Conservation (phyloP, 352 stramenopile genomes). For the Pythium angustatum region DNA sequence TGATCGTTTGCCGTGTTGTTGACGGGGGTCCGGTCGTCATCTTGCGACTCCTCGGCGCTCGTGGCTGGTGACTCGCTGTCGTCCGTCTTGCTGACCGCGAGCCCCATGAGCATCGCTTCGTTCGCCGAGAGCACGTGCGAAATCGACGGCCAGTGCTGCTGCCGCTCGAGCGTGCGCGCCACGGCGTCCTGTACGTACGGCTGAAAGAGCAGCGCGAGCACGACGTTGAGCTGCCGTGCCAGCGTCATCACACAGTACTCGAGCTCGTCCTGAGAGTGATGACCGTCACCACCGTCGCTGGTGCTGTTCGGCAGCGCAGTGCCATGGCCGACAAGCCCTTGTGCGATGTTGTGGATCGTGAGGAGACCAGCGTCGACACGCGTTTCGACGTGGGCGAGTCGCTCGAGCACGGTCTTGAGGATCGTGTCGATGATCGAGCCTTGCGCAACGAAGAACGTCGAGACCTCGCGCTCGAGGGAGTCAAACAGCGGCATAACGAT, state of each 20-base stretch:
- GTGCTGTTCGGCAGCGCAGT: not conserved
- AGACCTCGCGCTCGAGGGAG: constrained; percentile 55
- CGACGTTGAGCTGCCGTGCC: constrained; percentile 57
- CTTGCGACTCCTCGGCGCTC: not conserved
- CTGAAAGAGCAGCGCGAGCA: constrained; percentile 63
- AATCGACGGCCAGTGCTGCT: constrained; percentile 44
- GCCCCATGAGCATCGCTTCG: constrained; percentile 55
- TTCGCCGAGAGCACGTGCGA: constrained; percentile 64
- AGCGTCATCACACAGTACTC: constrained; percentile 64
- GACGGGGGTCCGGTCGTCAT: not conserved
- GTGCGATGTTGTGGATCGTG: constrained; percentile 8
- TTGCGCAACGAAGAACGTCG: constrained; percentile 71
- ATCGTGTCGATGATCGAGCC: constrained; percentile 66
- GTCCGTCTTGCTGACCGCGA: constrained; percentile 6
- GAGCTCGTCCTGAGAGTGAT: constrained; percentile 31
- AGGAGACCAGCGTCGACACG: constrained; percentile 33
- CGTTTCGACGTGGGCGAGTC: constrained; percentile 44
- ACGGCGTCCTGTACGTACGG: constrained; percentile 36
- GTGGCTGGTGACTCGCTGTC: no score
- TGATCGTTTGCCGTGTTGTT: not conserved
- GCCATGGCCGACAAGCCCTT: no score
- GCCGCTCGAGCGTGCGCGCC: constrained; percentile 32
- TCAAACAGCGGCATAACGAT: constrained; percentile 82
- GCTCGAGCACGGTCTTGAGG: constrained; percentile 57
- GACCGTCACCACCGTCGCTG: not conserved